These are phyloP conservation scores for Picochlorum sp. DNA, from an alignment of 139 green algal genomes.

Conservation along the genomic window DNA sequence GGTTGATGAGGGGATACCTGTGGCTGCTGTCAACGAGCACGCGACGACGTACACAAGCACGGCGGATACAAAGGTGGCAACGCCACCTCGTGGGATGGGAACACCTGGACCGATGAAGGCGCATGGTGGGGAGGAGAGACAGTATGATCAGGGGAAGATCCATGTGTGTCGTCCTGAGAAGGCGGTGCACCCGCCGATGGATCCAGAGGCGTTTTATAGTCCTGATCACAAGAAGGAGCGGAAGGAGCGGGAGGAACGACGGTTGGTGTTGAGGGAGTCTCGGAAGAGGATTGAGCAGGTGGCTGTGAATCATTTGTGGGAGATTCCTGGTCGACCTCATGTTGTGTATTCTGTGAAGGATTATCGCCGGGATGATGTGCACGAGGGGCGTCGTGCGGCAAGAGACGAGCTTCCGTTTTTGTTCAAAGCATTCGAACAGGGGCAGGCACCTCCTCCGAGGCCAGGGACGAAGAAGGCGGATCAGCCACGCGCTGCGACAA, in stretches of 20 bases:
- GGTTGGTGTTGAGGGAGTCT: constrained; percentile 12
- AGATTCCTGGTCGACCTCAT: constrained; percentile 29
- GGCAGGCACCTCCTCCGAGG: constrained; percentile 53
- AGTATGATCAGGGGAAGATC: too few species aligned
- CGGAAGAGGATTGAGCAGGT: constrained; percentile 9
- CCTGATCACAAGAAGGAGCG: constrained; percentile 10
- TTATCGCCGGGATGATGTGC: constrained; percentile 13
- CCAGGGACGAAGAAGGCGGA: constrained; percentile 51
- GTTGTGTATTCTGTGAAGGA: constrained; percentile 29
- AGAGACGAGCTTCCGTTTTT: constrained; percentile 72
- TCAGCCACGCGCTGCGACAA: constrained; percentile 66
- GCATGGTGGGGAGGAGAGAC: too few species aligned
- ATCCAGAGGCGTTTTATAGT: constrained; percentile 12
- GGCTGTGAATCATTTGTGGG: constrained; percentile 21
- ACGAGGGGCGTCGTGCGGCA: constrained; percentile 24
- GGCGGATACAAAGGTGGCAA: too few species aligned
- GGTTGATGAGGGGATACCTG: too few species aligned
- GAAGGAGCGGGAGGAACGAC: constrained; percentile 20
- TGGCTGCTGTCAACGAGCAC: too few species aligned
- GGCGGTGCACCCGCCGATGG: constrained; percentile 1
- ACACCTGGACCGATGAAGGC: too few species aligned
- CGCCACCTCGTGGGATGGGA: too few species aligned
- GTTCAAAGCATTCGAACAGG: constrained; percentile 86
- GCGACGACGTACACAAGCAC: too few species aligned
- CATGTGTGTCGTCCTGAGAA: background rate